A percentile compares a stretch with the other conserved stretches of the same genome.
These are phyloP conservation scores for Straminergon stramineum DNA, from an alignment of 225 moss, liverwort and hornwort genomes.

Conservation along the genomic window DNA sequence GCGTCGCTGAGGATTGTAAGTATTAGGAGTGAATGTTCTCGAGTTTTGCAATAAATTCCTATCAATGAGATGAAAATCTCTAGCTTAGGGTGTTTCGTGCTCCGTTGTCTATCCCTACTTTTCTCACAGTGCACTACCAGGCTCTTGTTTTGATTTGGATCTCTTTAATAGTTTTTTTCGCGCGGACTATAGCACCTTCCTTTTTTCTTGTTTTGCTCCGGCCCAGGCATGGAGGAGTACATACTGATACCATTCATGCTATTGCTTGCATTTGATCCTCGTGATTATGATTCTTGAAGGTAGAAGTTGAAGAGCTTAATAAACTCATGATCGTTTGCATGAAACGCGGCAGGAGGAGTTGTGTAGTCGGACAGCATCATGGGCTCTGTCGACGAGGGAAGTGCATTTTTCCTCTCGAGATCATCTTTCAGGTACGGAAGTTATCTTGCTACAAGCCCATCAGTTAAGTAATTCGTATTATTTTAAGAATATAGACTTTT, in stretches of 20 bases:
- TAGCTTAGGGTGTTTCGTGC: background rate
- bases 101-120: background rate
- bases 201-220: background rate
- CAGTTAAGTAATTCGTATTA: background rate
- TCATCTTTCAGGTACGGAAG: constrained; percentile 4
- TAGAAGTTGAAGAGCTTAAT: background rate
- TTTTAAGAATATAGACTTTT: background rate
- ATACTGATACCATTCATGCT: background rate
- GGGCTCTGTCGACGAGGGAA: constrained; percentile 19
- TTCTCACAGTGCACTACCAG: background rate
- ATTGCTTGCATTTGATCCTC: background rate
- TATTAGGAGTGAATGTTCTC: background rate
- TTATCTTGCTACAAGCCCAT: background rate
- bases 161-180: too few relatives aligned
- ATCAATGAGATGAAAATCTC: background rate
- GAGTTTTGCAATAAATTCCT: background rate
- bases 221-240: background rate
- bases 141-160: background rate
- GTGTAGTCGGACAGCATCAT: constrained; percentile 7
- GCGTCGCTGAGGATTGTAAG: background rate
- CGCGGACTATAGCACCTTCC: background rate
- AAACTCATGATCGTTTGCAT: background rate
- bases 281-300: background rate
- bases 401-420: constrained; percentile 23
- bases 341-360: constrained; percentile 21